Percentiles rank a stretch among this genome's conserved stretches.
Evolutionary conservation across 176 grass and related monocot species (phyloP).

Genomic region (Musa itinerans): DNA sequence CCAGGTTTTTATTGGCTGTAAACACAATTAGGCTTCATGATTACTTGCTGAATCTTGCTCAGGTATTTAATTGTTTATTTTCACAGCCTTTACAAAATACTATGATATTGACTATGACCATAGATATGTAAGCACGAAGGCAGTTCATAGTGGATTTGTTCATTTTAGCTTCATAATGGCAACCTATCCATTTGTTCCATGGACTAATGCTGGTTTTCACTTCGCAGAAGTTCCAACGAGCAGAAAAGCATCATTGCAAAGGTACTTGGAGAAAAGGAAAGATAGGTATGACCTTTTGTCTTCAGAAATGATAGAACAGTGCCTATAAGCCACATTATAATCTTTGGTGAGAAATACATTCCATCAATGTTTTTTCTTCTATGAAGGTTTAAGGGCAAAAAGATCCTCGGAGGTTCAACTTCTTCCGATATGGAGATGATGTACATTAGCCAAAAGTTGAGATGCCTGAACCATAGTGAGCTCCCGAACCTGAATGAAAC

Average conservation of each 20-base stretch:
- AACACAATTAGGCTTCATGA: too few species aligned
- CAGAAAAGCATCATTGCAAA: conserved; percentile 38
- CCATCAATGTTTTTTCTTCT: not conserved
- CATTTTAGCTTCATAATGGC: not conserved
- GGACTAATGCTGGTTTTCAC: conserved; percentile 4
- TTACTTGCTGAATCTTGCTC: too few species aligned
- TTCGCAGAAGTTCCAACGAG: conserved; percentile 21
- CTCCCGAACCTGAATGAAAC: not conserved
- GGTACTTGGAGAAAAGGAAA: conserved; percentile 42
- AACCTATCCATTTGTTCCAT: not conserved
- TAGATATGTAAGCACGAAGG: not conserved
- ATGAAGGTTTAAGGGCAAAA: conserved; percentile 40
- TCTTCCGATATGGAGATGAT: conserved; percentile 23
- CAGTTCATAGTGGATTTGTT: not conserved
- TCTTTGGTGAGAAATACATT: not conserved
- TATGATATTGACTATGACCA: not conserved
- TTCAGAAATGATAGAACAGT: not conserved
- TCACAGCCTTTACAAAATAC: not conserved
- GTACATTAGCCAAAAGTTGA: conserved; percentile 23
- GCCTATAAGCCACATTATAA: not conserved
- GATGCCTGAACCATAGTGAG: conserved; percentile 16
- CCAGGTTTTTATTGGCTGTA: not conserved
- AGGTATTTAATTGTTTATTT: not conserved
- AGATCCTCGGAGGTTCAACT: conserved; percentile 15
- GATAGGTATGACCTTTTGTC: conserved; percentile 26